Evolutionary conservation across 2,329 filamentous ascomycete species (phyloP), one percentile per base, ranked within the genome.

Genomic region (Aureobasidium lini): DNA sequence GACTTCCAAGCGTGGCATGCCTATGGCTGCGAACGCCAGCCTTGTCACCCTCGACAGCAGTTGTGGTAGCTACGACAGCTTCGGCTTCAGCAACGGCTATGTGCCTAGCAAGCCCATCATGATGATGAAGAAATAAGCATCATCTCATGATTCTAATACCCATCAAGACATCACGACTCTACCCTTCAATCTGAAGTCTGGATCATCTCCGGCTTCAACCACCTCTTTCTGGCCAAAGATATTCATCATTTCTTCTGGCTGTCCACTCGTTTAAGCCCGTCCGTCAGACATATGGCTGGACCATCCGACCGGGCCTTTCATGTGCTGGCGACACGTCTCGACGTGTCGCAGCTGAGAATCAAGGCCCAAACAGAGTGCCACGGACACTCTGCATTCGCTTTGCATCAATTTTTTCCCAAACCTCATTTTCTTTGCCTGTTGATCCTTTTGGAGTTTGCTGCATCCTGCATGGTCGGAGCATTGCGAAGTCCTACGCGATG

Each of bases 1-100:
- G 52, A 46, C 34, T 18, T 39, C 42, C 43, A 47, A 48, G 42
- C 43, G 54, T 32, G 54, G 54, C 15, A 57, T 57, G 54, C 67
- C 68, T 2, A 67, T 69, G 28, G 60, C 43, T 59, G 58, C 54
- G 9, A 57, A 31, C 18, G 60, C 29, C 10, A 57, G 54, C 60
- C 40, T 42, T 32, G 61, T 43, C 10, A 59, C 62, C 28, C 57
- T 61, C n/a, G 61, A 62, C 52, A 63, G 60, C 42, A 63, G 53
- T 31, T 50, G 52, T 31, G 58, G 53, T 36, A 57, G 59, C 34
- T 49, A 58, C 53, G 32, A 53, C 16, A 48, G 54, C 54, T 57
- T 47, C 40, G 54, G 54, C 18, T 47, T 47, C 54, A 57, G 54
- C 42, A 47, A 57, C n/a, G 54, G 54, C 34, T 57, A 47, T 43